Evolutionary conservation across 306 rosid species (phyloP), one percentile per base, ranked within the genome.

Genomic region (Castanea crenata): DNA sequence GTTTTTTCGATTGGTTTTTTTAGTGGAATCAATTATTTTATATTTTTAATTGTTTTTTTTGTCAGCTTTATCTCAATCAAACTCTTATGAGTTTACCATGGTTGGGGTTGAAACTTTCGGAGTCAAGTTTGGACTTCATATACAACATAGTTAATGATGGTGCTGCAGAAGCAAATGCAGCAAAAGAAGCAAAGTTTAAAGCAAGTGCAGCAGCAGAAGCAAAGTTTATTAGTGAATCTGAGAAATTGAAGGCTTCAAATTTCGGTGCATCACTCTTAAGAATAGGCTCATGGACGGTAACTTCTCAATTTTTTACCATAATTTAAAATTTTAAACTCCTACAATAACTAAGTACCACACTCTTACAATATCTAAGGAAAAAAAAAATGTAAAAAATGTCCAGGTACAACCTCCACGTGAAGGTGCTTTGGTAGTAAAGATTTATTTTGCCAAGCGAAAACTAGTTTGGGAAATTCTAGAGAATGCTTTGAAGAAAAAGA

Each of bases 381-480:
- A 38, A 32, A 32, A 1, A 1, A 25, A 25, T 25, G 27, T 25
- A 25, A 25, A 25, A 38, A 38, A 12, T 57, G 19, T 72, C 71
- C 92, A 92, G 97, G 31, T 78, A 29, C 69, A 71, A 11, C 62
- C 83, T 11, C 67, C 21, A 31, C 61, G 78, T 75, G 82, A 79
- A 4, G 79, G 82, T 31, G 89, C 86, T 34, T 51, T 92, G 81
- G 87, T 88, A 6, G 91, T 85, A 1, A 92, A 90, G 84, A 85
- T 80, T 79, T 88, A 88, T 76, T 92, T 76, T 62, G 81, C 86
- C 0, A 88, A 83, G 80, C 55, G 78, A 82, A 87, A 86, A 55
- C 10, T 92, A 62, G 91, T 90, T 59, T 92, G 94, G 94, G 94
- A 92, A 79, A 86, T 88, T 41, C 23, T 90, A 21, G 77, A 78